These are phyloP conservation scores for Chaetothyriales sp. DNA, from an alignment of 2,329 filamentous ascomycete species.

Conservation along the genomic window DNA sequence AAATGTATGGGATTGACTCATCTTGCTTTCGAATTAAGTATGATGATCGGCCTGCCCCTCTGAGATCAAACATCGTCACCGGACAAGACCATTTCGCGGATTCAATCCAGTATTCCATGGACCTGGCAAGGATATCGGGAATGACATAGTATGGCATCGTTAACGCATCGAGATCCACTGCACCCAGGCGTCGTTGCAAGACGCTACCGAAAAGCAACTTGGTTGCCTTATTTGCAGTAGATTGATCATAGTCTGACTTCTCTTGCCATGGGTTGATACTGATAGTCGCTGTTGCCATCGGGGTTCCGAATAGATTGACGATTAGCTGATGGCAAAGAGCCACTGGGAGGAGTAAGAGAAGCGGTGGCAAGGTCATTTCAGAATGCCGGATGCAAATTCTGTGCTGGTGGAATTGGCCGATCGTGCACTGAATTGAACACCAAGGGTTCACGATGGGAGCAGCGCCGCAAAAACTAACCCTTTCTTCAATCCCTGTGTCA, in stretches of 20 bases:
- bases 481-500: slow-evolving; percentile 1
- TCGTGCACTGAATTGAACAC: not conserved
- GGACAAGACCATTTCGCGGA: not conserved
- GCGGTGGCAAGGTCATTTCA: not conserved
- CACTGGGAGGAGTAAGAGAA: not conserved
- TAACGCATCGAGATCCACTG: not conserved
- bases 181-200: not conserved
- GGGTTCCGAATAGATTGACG: not conserved
- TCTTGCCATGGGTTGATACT: not conserved
- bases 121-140: slow-evolving; percentile 4
- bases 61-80: not conserved
- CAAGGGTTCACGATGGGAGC: not conserved
- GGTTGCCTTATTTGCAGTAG: not conserved
- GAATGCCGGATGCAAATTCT: not conserved
- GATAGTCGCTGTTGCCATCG: not conserved
- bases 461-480: slow-evolving; percentile 17
- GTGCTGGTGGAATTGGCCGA: not conserved
- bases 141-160: slow-evolving; percentile 9
- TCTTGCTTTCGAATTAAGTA: not conserved
- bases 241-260: not conserved
- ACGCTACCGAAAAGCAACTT: not conserved
- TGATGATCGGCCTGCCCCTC: not conserved
- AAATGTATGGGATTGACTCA: not conserved
- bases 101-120: slow-evolving; percentile 4
- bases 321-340: not conserved